Base-by-base conservation (phyloP, 164 flowering plant genomes). In the Aristolochia contorta region DNA sequence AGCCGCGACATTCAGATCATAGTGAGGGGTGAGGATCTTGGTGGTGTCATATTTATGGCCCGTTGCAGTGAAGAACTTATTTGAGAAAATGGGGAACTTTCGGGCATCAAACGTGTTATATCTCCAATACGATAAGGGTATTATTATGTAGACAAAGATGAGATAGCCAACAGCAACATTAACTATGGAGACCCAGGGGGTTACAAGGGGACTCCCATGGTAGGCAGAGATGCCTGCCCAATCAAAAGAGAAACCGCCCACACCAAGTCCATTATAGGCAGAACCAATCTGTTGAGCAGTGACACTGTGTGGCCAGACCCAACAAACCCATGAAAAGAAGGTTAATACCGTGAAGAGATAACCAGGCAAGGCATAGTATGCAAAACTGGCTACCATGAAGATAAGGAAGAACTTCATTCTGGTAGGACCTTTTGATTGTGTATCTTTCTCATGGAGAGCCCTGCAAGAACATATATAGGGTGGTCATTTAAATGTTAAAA, bases 181-280 rank as follows among this genome's bases (percentile, higher is more conserved):
- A 50, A 89, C 66, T 59, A 89, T 91, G 30, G 98, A 85, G 57
- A 71, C 56, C 80, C 83, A 91, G 0, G 98, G 98, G 6, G 95
- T 55, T 18, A 89, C 96, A 23, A 91, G 75, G 0, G 98, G 98
- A 65, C 93, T 91, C 56, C 98, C 98, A 68, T 89, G 98, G 67
- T 91, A 91, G 20, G 98, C 96, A 0, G 95, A 87, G 61, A 91
- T 91, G 9, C 98, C 96, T 14, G 98, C 96, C 98, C 98, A 91
- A 45, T 91, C 98, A 25, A 91, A 72, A 49, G 86, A 82, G 74
- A 91, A 87, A n/a, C 95, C 92, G 41, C 98, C 98, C 25, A 89
- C 72, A 1, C 98, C 98, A 18, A 91, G 93, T 15, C 98, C 98
- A 61, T 87, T 81, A 78, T 87, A 82, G 21, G 85, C 96, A 0